Base-by-base conservation (phyloP, 2,329 filamentous ascomycete genomes). In the Aspergillus arachidicola region DNA sequence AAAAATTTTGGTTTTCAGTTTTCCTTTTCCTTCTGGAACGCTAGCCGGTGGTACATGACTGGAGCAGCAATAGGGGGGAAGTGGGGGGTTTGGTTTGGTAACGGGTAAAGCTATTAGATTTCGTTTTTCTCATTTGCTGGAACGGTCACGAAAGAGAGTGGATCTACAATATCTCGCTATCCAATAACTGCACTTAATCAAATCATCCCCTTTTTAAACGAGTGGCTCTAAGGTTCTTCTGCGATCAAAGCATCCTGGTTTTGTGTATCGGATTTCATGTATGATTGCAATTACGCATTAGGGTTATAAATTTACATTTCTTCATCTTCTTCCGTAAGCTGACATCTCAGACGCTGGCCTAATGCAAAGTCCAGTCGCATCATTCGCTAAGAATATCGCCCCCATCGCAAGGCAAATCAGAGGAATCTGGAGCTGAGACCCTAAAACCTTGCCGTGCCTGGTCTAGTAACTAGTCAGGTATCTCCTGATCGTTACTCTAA, bases 11-110 rank as follows among this genome's bases (percentile, higher is more conserved):
- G 6, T 46, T 14, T 34, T 26, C 50, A n/a, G 26, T 4, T 48
- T 57, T 55, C 62, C 59, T 59, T 59, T 55, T 65, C 62, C 51
- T 66, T 68, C 66, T 68, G 66, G 66, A 68, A 66, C 61, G 60
- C 62, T 57, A 58, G 53, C 50, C n/a, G n/a, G 23, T 55, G 51
- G 32, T 23, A 21, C n/a, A 48, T 16, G 16, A 61, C 59, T 61
- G 53, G 54, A 61, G 55, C 38, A 43, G 32, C 54, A 61, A 63
- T 63, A 64, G 60, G 65, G 64, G 63, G 45, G 23, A 30, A 53
- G 66, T 63, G 62, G 61, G 57, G 63, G 36, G 43, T 32, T 57
- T 46, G 45, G 59, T 60, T 57, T 51, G 48, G 58, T 54, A 61
- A 57, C 58, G 43, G 54, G 57, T 38, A 50, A 55, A 60, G 63